Base-by-base conservation (phyloP, 768 basidiomycete species). In the Chalciporus chontae region DNA sequence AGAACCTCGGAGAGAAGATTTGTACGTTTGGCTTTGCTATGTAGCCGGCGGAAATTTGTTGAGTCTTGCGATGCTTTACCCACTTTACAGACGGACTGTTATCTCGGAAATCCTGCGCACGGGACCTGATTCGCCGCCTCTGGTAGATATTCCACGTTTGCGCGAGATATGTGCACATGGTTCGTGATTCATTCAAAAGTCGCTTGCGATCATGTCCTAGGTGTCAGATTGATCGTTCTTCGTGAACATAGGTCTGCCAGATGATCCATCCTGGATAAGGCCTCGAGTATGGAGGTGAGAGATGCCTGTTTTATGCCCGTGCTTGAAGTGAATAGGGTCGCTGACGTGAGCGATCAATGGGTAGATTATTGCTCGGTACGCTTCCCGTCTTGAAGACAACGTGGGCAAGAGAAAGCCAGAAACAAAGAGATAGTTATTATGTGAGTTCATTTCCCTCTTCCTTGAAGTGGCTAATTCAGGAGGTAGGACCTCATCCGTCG, bases 231-330 rank as follows among this genome's bases (percentile, higher is more conserved):
- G 40, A 57, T 21, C 1, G 40, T 40, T 45, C 40, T 26, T 51
- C 52, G 24, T 24, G 40, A 40, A 32, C 15, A 26, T 52, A 90
- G 87, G 87, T 50, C 77, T 90, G 40, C 85, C 87, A 43, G 80
- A 86, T 56, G 76, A 85, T 57, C 88, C 88, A 38, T 69, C 76
- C 5, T 90, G 87, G 85, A 72, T 90, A 54, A 77, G 88, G 37
- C 85, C 87, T 24, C 76, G 85, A 38, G 73, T 87, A 58, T 90
- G 88, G 88, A 87, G 80, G 88, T 87, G 53, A 63, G 53, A 63
- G 83, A 39, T 23, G 17, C 21, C 31, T 23, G 8, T 3, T n/a
- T 21, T 31, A 8, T 14, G 13, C 0, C 5, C 3, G 29, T 19
- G 34, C 17, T 42, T 10, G 19, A 39, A 48, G 14, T 29, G 13